Base-by-base conservation (phyloP, 139 green algal genomes). In the Tetradesmus obliquus region DNA sequence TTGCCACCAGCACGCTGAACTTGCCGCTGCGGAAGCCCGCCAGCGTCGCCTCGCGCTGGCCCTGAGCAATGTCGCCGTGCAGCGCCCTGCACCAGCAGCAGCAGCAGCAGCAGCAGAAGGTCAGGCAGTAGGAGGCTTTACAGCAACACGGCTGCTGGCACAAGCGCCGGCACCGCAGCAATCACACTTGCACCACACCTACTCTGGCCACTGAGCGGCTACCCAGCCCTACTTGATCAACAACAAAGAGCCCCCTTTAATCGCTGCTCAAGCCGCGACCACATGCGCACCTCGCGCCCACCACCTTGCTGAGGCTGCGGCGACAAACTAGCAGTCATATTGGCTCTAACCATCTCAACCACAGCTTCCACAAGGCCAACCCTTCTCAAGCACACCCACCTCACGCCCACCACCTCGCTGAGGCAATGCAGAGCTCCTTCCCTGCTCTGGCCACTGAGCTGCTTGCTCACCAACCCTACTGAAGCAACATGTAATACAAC, bases 1-100 rank as follows among this genome's bases (percentile, higher is more conserved):
- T 99, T n/a, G 98, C 98, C 19, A 99, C 98, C 81, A 99, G 95
- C 85, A 99, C 96, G 15, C 91, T 92, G 88, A 99, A 99, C 81
- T 97, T 96, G 91, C 96, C 97, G 72, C 95, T 93, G 45, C 97
- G 94, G 94, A 99, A 99, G 15, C 95, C 96, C 8, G 92, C 95
- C 84, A 99, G 93, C 2, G 95, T 97, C 54, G 94, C 91, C 92
- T 98, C 96, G 55, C 96, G 92, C 94, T 97, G 94, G 0, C 80
- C 89, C 94, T 99, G 98, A 1, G 96, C 88, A 84, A 99, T 97
- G 96, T 99, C 98, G 54, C 98, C 98, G 93, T 99, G 98, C 92
- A 99, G 95, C 3, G 97, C 95, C 55, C 95, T 95, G 55, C 86
- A 93, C 57, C 86, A 91, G 89, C 9, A 87, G 53, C 53, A 80